Evolutionary conservation across 345 rosid species (phyloP), one percentile per base, ranked within the genome.

Genomic region (Euphorbia pulcherrima): DNA sequence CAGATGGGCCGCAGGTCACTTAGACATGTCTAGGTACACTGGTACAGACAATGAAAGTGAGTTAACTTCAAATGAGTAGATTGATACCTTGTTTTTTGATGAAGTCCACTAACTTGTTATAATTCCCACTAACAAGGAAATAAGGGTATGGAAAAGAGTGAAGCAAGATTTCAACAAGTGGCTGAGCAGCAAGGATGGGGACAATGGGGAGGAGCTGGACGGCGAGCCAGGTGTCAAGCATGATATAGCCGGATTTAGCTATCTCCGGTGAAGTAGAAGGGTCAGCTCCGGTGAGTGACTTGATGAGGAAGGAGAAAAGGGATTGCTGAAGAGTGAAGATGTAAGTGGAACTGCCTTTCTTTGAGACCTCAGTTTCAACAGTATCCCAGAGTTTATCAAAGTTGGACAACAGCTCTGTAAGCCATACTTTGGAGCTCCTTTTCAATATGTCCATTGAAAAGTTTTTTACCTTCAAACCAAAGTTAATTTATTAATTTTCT

Each of bases 111-210:
- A 92, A 76, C 69, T 87, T 84, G 1, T 63, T 65, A 82, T 90
- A 92, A 76, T 50, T 84, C n/a, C 87, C 90, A 17, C 84, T 71
- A 24, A 87, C 84, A 0, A 92, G 78, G 46, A 73, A 69, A 48
- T 47, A 75, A 29, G 98, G 98, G 78, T 90, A 90, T 0, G 86
- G 29, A 75, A 86, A 90, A 1, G 98, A 83, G 78, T 92, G 98
- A 60, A 92, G 86, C 47, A 92, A 87, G 58, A 90, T 74, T 72
- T 88, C 98, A 8, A 76, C 88, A 0, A 92, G 73, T 5, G 97
- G 96, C 53, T 88, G 95, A 2, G 72, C 16, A 39, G 78, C 30
- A 8, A 84, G 81, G 29, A 90, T 64, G 1, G 74, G 65, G 27
- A 80, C 0, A 6, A 88, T 77, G 26, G 98, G 98, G 26, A 87